phyloP scores from a whole-genome alignment of 202 grass and related monocot genomes.

The Musa balbisiana region DNA sequence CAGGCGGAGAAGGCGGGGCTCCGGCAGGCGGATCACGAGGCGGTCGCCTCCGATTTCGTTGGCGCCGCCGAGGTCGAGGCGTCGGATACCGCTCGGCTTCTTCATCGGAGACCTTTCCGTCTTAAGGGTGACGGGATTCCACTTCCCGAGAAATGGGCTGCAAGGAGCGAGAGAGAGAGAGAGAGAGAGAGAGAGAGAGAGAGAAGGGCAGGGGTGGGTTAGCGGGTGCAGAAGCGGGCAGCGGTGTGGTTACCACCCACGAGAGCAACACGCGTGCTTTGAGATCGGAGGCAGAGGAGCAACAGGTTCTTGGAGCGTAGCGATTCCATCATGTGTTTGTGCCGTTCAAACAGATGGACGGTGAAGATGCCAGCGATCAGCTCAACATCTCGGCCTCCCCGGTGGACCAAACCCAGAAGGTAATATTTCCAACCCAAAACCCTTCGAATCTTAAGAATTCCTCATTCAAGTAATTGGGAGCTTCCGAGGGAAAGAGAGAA shows the following conservation, averaged over 20 bases:
- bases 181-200: background rate
- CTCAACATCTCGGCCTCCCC: background rate
- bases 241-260: constrained; percentile 2
- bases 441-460: too few relatives aligned
- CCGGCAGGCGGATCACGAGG: constrained; percentile 15
- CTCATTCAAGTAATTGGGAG: too few relatives aligned
- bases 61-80: background rate
- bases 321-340: background rate
- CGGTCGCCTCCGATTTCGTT: background rate
- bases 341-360: too few relatives aligned
- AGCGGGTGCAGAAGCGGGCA: background rate
- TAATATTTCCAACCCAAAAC: too few relatives aligned
- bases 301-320: background rate
- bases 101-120: background rate
- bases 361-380: background rate
- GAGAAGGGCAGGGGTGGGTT: background rate
- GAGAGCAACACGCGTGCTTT: background rate
- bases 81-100: background rate
- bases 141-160: background rate
- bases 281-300: background rate
- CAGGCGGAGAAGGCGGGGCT: background rate
- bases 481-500: too few relatives aligned
- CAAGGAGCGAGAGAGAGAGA: too few relatives aligned
- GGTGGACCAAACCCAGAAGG: background rate
- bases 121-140: background rate